These are phyloP conservation scores for Anacardium occidentale DNA, from an alignment of 345 rosid species.

Conservation along the genomic window DNA sequence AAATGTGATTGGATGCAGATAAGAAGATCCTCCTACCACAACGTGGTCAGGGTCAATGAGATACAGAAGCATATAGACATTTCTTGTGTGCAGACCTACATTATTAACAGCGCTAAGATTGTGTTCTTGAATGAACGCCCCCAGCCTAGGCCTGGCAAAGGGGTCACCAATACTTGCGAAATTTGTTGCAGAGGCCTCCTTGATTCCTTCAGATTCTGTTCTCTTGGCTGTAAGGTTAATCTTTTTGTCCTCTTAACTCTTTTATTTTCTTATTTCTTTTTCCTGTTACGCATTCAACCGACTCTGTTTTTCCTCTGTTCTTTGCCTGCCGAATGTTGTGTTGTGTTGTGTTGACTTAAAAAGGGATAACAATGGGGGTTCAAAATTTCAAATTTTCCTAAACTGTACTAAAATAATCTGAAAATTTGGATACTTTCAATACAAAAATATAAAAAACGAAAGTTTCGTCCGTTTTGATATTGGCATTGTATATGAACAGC, in stretches of 20 bases:
- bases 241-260: neutral
- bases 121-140: constrained; percentile 88
- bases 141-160: constrained; percentile 90
- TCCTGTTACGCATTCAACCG: neutral
- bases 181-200: constrained; percentile 85
- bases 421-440: no score
- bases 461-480: no score
- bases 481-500: no score
- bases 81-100: constrained; percentile 79
- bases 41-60: constrained; percentile 90
- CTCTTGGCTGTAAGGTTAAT: constrained; percentile 82
- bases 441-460: no score
- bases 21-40: constrained; percentile 89
- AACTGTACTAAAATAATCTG: no score
- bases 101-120: constrained; percentile 88
- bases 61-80: constrained; percentile 84
- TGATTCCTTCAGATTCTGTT: constrained; percentile 91
- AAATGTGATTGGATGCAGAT: constrained; percentile 43
- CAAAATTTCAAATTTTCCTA: no score
- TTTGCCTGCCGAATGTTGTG: no score
- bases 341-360: no score
- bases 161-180: constrained; percentile 88
- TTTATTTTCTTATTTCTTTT: no score
- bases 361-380: no score
- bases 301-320: neutral